Percentiles rank a stretch among this genome's conserved stretches.
phyloP scores from a whole-genome alignment of 305 asterid genomes.

The Fraxinus velutina region DNA sequence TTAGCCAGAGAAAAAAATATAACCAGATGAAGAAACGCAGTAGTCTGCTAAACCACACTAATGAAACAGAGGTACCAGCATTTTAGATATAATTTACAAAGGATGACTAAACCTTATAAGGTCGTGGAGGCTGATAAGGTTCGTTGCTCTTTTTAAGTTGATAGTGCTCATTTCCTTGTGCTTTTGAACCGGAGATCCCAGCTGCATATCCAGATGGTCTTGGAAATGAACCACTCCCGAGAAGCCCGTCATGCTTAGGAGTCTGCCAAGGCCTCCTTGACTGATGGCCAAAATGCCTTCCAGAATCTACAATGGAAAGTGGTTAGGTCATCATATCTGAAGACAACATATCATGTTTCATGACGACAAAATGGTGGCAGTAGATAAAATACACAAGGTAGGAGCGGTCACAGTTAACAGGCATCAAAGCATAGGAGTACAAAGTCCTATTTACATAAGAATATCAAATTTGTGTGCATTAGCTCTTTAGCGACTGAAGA shows the following conservation, averaged over 20 bases:
- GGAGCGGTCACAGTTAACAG: neutral
- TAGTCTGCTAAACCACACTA: neutral
- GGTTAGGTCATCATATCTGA: neutral
- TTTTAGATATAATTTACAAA: neutral
- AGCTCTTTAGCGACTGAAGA: neutral
- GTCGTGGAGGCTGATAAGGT: slow-evolving; percentile 95
- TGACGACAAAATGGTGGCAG: neutral
- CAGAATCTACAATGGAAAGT: slow-evolving; percentile 54
- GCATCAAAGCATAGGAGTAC: neutral
- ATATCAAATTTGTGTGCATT: neutral
- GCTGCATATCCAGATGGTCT: slow-evolving; percentile 65
- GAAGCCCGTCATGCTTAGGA: slow-evolving; percentile 92
- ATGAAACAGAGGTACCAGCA: slow-evolving; percentile 8
- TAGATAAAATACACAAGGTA: neutral
- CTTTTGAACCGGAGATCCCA: slow-evolving; percentile 59
- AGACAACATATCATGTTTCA: neutral
- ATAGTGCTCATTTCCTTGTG: slow-evolving; percentile 49
- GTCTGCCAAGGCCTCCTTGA: slow-evolving; percentile 75
- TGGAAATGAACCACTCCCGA: slow-evolving; percentile 95
- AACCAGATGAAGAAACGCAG: neutral
- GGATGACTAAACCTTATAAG: slow-evolving; percentile 64
- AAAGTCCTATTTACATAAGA: neutral
- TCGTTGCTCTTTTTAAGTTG: slow-evolving; percentile 70
- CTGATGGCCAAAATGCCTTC: slow-evolving; percentile 55
- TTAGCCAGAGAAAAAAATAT: neutral